A percentile compares a stretch with the other conserved stretches of the same genome.
phyloP scores from a whole-genome alignment of 2,329 filamentous ascomycete species.

The Colletotrichum sp. region DNA sequence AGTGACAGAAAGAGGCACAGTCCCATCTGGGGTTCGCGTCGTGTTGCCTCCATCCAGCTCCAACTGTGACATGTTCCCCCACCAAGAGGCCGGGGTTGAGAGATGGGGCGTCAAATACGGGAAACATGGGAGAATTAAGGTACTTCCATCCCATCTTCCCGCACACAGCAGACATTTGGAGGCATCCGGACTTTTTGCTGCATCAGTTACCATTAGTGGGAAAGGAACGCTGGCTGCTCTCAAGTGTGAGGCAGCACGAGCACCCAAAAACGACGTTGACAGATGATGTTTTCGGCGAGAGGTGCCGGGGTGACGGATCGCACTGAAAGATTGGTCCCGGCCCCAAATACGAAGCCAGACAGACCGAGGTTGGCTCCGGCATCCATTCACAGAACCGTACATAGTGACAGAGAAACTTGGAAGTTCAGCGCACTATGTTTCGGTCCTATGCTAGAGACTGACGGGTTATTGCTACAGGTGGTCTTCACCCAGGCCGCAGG shows the following conservation, averaged over 20 bases:
- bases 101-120: conserved; percentile 16
- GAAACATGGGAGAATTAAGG: conserved; percentile 18
- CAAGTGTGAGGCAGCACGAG: not conserved
- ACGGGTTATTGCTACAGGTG: not conserved
- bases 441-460: not conserved
- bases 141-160: conserved; percentile 8
- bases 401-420: not conserved
- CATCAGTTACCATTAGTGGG: conserved; percentile 1
- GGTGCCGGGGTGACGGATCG: not conserved
- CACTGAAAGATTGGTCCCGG: not conserved
- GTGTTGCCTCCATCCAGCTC: conserved; percentile 13
- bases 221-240: not conserved
- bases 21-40: conserved; percentile 8
- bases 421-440: not conserved
- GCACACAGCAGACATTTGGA: not conserved
- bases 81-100: not conserved
- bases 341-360: not conserved
- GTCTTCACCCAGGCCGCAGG: not conserved
- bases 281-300: not conserved
- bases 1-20: conserved; percentile 1
- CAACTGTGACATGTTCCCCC: conserved; percentile 12
- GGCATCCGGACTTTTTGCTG: not conserved
- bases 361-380: not conserved
- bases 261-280: not conserved
- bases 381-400: not conserved